A percentile compares a stretch with the other conserved stretches of the same genome.
phyloP scores from a whole-genome alignment of 495 filamentous ascomycete species.

The Aspergillus conjunctus region DNA sequence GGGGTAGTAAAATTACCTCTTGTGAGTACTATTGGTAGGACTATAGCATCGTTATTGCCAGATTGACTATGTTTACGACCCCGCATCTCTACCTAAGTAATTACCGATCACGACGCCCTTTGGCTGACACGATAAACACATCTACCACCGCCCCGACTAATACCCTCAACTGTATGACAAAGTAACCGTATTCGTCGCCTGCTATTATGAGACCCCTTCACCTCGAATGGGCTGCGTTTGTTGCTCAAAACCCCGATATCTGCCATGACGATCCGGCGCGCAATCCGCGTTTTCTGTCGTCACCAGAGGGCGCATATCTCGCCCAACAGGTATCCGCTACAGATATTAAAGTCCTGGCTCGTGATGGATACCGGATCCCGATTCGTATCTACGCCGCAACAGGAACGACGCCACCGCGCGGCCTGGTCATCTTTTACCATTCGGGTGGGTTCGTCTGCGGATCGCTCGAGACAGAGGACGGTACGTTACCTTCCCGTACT shows the following conservation, averaged over 20 bases:
- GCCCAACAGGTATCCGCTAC: neutral
- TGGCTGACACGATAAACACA: too few species aligned
- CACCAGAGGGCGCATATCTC: neutral
- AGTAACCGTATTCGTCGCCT: too few species aligned
- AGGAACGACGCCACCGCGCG: neutral
- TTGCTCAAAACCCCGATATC: neutral
- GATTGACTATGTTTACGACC: too few species aligned
- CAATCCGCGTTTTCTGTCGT: neutral
- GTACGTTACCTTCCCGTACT: neutral
- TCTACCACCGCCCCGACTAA: too few species aligned
- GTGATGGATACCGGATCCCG: neutral
- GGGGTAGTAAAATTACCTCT: too few species aligned
- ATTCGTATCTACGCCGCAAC: neutral
- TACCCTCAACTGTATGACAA: too few species aligned
- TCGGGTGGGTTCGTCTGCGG: neutral
- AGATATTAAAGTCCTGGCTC: neutral
- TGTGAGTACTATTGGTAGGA: too few species aligned
- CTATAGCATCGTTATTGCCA: too few species aligned
- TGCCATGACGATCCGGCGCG: neutral
- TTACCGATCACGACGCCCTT: too few species aligned
- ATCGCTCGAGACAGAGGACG: neutral
- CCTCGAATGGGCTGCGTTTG: neutral
- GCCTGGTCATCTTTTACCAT: neutral
- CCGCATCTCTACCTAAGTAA: too few species aligned
- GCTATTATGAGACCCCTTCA: neutral